Base-by-base conservation (phyloP, 2,329 filamentous ascomycete species). In the Fusarium compactum region DNA sequence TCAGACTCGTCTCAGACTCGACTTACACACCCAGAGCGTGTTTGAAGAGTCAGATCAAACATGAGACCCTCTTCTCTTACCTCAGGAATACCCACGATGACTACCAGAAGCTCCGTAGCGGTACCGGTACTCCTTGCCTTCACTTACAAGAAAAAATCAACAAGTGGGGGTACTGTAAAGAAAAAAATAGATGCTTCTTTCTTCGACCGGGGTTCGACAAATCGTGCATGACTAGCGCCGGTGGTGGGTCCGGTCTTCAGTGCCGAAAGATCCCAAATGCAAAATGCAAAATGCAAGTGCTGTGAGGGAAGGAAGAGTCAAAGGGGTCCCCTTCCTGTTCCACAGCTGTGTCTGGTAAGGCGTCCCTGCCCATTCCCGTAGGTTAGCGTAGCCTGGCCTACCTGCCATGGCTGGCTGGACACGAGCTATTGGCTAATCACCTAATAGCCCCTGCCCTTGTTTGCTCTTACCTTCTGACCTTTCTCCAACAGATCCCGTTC, bases 191-290 rank as follows among this genome's bases (percentile, higher is more conserved):
- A 52, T 24, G 50, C 32, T 64, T 52, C 47, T 40, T 62, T 58
- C 50, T 62, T 34, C 24, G 68, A 73, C 73, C 53, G 48, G 73
- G 73, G 62, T 75, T 74, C 70, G 73, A 75, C 73, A 75, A 72
- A 75, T 75, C 71, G 73, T 75, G 73, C 73, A 75, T 75, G 58
- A 70, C 57, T 75, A 75, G 73, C 69, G 67, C 27, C 50, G 32
- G 66, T 64, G 41, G 62, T 71, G 72, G 72, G 14, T 38, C 34
- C 38, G 44, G 58, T 47, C 69, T 54, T 59, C 69, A 71, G 62
- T 74, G 69, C 72, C 72, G 67, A 73, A 73, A 54, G 54, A 65
- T 63, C 62, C 59, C 34, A 38, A 38, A 38, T 38, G 34, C 34
- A 38, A 48, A 67, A 43, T 48, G 41, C 57, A 46, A 66, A 50